Percentiles rank a stretch among this genome's conserved stretches.
These are phyloP conservation scores for Linum lewisii DNA, from an alignment of 345 rosid species.

Conservation along the genomic window DNA sequence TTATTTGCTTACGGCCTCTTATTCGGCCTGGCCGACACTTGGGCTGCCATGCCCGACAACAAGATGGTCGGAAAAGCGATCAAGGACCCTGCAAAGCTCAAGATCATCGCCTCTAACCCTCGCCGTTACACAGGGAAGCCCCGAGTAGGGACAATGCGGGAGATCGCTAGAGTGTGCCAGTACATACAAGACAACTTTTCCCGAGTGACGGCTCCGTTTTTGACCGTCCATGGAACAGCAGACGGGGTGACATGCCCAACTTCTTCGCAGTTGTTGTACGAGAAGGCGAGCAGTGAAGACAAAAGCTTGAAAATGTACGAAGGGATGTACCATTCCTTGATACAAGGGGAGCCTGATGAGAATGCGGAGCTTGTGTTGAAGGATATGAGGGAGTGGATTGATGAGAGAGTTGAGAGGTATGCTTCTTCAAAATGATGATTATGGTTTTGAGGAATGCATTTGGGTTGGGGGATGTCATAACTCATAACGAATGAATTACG, in stretches of 20 bases:
- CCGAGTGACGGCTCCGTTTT: slow-evolving; percentile 46
- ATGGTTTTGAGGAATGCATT: too few species aligned
- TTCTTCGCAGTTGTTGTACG: slow-evolving; percentile 63
- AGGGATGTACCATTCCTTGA: slow-evolving; percentile 89
- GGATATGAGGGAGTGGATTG: slow-evolving; percentile 98
- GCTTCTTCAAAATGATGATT: slow-evolving; percentile 23
- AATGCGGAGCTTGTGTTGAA: slow-evolving; percentile 54
- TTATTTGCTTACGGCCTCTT: slow-evolving; percentile 72
- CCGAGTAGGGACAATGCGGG: slow-evolving; percentile 94
- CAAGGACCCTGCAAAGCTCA: slow-evolving; percentile 67
- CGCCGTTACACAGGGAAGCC: slow-evolving; percentile 76
- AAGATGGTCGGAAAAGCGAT: slow-evolving; percentile 83
- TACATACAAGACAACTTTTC: slow-evolving; percentile 72
- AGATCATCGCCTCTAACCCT: slow-evolving; percentile 79
- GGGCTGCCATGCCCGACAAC: slow-evolving; percentile 90
- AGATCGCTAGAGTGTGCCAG: slow-evolving; percentile 57
- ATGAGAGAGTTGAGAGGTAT: slow-evolving; percentile 59
- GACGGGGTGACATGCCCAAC: slow-evolving; percentile 76
- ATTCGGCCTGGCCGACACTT: slow-evolving; percentile 84
- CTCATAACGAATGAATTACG: too few species aligned
- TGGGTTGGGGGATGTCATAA: too few species aligned
- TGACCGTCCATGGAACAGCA: slow-evolving; percentile 70
- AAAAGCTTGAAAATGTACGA: slow-evolving; percentile 77
- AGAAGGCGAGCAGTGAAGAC: slow-evolving; percentile 63
- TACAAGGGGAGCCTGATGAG: slow-evolving; percentile 92